phyloP scores from a whole-genome alignment of 2,329 filamentous ascomycete genomes.

The Cercospora berteroae region DNA sequence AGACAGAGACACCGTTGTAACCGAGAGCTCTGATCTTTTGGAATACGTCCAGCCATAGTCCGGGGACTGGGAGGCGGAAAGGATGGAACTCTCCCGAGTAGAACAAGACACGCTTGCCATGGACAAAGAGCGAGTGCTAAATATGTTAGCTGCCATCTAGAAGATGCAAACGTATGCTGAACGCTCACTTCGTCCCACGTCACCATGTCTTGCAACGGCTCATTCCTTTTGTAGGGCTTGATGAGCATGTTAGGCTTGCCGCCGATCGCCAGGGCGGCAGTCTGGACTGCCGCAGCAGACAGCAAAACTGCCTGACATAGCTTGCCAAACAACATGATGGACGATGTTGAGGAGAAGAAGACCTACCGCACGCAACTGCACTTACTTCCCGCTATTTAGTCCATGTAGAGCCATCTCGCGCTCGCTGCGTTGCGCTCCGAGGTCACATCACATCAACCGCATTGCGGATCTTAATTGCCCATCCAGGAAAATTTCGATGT shows the following conservation, averaged over 20 bases:
- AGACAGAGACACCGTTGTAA: slow-evolving; percentile 77
- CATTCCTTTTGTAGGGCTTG: slow-evolving; percentile 48
- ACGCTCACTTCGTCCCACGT: slow-evolving; percentile 62
- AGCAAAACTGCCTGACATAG: slow-evolving; percentile 30
- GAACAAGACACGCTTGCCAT: slow-evolving; percentile 67
- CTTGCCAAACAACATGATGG: slow-evolving; percentile 30
- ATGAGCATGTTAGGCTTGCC: slow-evolving; percentile 52
- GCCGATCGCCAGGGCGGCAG: slow-evolving; percentile 48
- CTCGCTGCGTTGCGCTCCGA: slow-evolving; percentile 18
- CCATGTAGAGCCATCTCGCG: background rate
- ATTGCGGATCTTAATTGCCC: background rate
- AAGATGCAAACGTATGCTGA: background rate
- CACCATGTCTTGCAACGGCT: slow-evolving; percentile 56
- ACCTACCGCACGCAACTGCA: background rate
- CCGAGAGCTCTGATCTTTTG: slow-evolving; percentile 80
- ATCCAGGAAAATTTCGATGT: slow-evolving; percentile 17
- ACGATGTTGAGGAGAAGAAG: background rate
- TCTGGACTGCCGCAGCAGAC: slow-evolving; percentile 24
- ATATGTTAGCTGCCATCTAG: background rate
- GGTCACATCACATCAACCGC: slow-evolving; percentile 4
- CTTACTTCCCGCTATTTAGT: background rate
- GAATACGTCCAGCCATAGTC: slow-evolving; percentile 69
- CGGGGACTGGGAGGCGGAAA: slow-evolving; percentile 61
- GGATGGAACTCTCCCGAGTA: slow-evolving; percentile 75
- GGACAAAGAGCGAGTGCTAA: slow-evolving; percentile 63